These are phyloP conservation scores for Rhododendron molle DNA, from an alignment of 148 eudicot genomes.

Conservation along the genomic window DNA sequence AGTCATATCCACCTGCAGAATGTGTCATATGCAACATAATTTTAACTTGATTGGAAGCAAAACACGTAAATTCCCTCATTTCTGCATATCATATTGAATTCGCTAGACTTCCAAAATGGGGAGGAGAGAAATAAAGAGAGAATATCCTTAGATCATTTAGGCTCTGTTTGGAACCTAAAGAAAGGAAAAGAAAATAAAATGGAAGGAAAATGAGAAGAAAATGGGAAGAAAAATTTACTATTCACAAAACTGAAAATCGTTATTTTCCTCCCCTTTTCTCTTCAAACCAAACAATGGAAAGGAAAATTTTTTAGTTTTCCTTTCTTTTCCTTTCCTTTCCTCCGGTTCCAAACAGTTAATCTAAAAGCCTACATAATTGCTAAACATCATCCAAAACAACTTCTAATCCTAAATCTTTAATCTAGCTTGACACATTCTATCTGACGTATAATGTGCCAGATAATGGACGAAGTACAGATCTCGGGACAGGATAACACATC, in stretches of 20 bases:
- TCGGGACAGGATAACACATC: not conserved
- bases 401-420: not conserved
- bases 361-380: not conserved
- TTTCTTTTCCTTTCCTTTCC: too few relatives aligned
- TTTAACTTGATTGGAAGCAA: not conserved
- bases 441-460: not conserved
- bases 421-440: not conserved
- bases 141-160: not conserved
- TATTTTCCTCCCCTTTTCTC: too few relatives aligned
- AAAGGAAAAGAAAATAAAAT: too few relatives aligned
- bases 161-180: too few relatives aligned
- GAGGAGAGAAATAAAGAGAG: not conserved
- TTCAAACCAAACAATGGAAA: too few relatives aligned
- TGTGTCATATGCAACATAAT: slow-evolving; percentile 4
- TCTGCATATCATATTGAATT: not conserved
- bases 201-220: too few relatives aligned
- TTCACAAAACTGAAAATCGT: too few relatives aligned
- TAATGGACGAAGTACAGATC: not conserved
- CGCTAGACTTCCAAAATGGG: not conserved
- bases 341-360: too few relatives aligned
- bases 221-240: too few relatives aligned
- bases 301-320: too few relatives aligned
- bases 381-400: not conserved
- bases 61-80: not conserved
- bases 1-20: slow-evolving; percentile 76